Conservation (phyloP, 2,329 filamentous ascomycete genomes). For the Hypoxylon sp. region DNA sequence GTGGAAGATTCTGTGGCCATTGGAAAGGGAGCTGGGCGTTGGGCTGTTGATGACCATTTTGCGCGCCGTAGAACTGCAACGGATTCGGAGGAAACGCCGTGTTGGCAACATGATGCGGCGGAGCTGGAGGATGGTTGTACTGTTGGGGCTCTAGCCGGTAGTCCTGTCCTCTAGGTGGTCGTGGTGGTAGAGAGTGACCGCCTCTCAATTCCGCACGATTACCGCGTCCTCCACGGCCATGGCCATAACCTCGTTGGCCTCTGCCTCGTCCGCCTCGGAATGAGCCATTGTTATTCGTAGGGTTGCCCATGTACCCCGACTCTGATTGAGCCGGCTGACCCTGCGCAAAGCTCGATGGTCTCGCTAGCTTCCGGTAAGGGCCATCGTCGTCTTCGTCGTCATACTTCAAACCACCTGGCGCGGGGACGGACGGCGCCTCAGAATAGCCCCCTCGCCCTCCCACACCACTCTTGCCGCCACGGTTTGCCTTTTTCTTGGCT, state of each 20-base stretch:
- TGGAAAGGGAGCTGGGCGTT: conserved; percentile 60
- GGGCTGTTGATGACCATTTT: conserved; percentile 55
- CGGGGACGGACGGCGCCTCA: conserved; percentile 53
- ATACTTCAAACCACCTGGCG: conserved; percentile 69
- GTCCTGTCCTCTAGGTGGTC: conserved; percentile 49
- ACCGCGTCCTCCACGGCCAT: conserved; percentile 55
- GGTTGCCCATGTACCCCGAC: conserved; percentile 56
- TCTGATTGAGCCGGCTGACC: conserved; percentile 56
- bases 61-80: conserved; percentile 53
- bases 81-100: conserved; percentile 42
- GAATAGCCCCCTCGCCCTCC: conserved; percentile 54
- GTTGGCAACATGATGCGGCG: conserved; percentile 54
- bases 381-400: conserved; percentile 74
- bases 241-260: conserved; percentile 54
- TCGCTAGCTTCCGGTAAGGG: conserved; percentile 77
- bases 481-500: conserved; percentile 68
- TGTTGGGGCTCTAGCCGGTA: conserved; percentile 55
- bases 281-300: conserved; percentile 46
- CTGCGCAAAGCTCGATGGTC: conserved; percentile 73
- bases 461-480: conserved; percentile 55
- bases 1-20: conserved; percentile 56
- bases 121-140: conserved; percentile 47
- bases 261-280: conserved; percentile 61
- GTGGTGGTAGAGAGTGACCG: conserved; percentile 58
- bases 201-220: conserved; percentile 58